Base-by-base conservation (phyloP, 495 filamentous ascomycete species). In the Staphylotrichum tortipilum region DNA sequence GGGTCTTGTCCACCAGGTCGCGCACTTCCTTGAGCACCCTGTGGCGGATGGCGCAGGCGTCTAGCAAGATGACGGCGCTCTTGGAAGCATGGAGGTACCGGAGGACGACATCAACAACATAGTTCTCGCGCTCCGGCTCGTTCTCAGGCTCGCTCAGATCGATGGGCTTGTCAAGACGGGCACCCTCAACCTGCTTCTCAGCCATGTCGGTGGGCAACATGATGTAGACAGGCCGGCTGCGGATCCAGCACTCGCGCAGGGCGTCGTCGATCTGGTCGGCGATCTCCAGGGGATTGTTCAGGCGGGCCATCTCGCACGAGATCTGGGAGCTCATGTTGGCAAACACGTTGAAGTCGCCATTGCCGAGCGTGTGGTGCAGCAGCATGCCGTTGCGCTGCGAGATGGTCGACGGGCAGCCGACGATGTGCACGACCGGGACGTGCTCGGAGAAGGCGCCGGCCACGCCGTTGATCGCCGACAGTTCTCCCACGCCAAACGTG, bases 351-450 rank as follows among this genome's bases (percentile, higher is more conserved):
- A 86, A 92, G 61, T 92, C 84, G 24, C 90, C 90, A 60, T 95
- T 92, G 28, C 89, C 90, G 12, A 97, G 81, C 1, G 90, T 94
- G 67, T 97, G 91, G 63, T 97, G 91, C 11, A 97, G 74, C n/a
- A 94, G 71, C 62, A 82, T 73, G 55, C 78, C 78, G 52, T 77
- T 69, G 42, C 67, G 69, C 59, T 85, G 81, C 6, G 78, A 75
- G 36, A 71, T 60, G 26, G 75, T 84, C 7, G 75, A 74, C 0
- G 84, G 84, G 36, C 76, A 77, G 3, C 88, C 88, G 28, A 94
- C 86, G 44, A 94, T 86, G 60, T 94, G 88, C 18, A 91, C 77
- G 11, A 94, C 71, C 0, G 86, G 84, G 1, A 88, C 80, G 51
- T 78, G 78, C 65, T 94, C 88, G 3, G 83, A 78, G 65, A 79